A percentile compares a stretch with the other conserved stretches of the same genome.
Evolutionary conservation across 345 rosid species (phyloP).

Genomic region (Eucalyptus regnans): DNA sequence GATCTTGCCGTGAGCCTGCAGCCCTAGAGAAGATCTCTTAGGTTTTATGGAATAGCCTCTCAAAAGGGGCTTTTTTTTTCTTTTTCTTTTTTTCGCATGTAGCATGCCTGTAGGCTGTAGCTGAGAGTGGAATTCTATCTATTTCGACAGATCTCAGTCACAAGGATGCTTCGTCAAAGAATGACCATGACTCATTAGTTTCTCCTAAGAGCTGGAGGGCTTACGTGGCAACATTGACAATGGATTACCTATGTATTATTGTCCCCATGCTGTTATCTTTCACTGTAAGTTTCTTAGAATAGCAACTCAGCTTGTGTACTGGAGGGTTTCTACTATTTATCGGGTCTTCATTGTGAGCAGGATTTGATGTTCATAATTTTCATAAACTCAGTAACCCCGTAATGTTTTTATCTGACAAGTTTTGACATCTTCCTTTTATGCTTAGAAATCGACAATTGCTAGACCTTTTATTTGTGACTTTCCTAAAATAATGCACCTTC

Average conservation of each 20-base stretch:
- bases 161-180: constrained; percentile 17
- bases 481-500: not conserved
- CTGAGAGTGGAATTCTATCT: not conserved
- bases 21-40: not conserved
- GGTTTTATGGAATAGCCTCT: not conserved
- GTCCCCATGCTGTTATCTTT: constrained; percentile 50
- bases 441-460: not conserved
- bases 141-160: constrained; percentile 8
- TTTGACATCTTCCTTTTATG: not conserved
- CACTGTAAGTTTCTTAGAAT: constrained; percentile 38
- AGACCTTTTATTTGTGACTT: not conserved
- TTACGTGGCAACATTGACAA: constrained; percentile 19
- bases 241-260: constrained; percentile 57
- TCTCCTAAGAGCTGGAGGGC: constrained; percentile 29
- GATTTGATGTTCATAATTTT: not conserved
- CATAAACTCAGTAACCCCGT: not conserved
- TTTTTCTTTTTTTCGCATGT: not conserved
- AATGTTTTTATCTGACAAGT: not conserved
- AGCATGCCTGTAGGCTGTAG: not conserved
- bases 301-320: not conserved
- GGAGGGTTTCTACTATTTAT: not conserved
- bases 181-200: constrained; percentile 18
- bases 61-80: not conserved
- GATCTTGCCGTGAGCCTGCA: not conserved
- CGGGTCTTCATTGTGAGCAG: not conserved